Evolutionary conservation across 106 monocot genomes (phyloP), one percentile per base, ranked within the genome.

Genomic region (Triglochin maritima): DNA sequence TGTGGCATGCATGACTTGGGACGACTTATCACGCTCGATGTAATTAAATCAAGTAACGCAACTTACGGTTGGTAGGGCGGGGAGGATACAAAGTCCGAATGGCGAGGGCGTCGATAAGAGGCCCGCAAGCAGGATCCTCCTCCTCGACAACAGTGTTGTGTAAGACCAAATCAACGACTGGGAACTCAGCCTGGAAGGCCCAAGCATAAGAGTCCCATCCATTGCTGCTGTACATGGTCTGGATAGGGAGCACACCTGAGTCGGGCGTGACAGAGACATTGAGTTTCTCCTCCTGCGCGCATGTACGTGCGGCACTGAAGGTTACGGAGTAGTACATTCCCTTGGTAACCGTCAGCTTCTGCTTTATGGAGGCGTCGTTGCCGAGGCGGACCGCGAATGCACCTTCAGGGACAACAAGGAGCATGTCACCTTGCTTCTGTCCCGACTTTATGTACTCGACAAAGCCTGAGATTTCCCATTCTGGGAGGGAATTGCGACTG

Each of bases 141-240:
- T 29, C 85, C 50, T 78, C 81, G 2, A 64, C 51, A 12, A 78
- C 78, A 16, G 85, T 71, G 85, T 85, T 85, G 60, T 85, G 81
- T 59, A 85, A 52, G 7, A 79, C 53, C 4, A 85, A 0, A 8
- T 62, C 63, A 4, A 69, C 75, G 4, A 41, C 42, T 9, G 67
- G 44, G 46, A 12, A 62, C 0, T 64, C 44, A 42, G 85, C 81
- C 60, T 64, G 44, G 65, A 78, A 85, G 4, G 64, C 78, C 85
- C 85, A 85, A 2, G 81, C 64, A 53, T 85, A 85, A 10, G 65
- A 71, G 69, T 81, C 85, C 85, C 85, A 85, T 17, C 81, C 85
- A 49, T 59, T 66, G 67, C 76, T 80, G 74, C 79, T 73, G 73
- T 81, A 86, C 51, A 79, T 50, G 49, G 85, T 86, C 67, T 86